Evolutionary conservation across 2,329 filamentous ascomycete genomes (phyloP), one percentile per base, ranked within the genome.

Genomic region (Tolypocladium paradoxum): DNA sequence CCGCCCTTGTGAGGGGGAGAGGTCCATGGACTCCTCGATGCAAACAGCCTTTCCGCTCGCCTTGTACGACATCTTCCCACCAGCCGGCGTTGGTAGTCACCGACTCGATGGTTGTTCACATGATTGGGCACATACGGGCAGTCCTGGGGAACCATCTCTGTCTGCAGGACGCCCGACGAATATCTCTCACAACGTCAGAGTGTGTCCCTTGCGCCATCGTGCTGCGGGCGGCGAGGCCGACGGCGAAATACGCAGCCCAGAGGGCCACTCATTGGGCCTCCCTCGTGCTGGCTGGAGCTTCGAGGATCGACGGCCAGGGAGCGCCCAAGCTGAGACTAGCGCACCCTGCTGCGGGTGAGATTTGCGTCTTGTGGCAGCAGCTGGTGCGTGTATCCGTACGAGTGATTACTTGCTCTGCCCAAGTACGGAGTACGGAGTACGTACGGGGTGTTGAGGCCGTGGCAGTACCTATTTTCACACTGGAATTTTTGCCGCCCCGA

Each of bases 261-360:
- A 7, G 27, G 43, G 27, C 43, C 43, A 20, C 9, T n/a, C 8
- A 33, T 33, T 20, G 43, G 43, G 27, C 43, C 9, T 29, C 43
- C 43, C 27, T 46, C 24, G 27, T 9, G 43, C 24, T 46, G 43
- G 24, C 43, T 46, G 16, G 43, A 29, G 43, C 43, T 18, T 18
- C 27, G 43, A 47, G 27, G 43, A 47, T 47, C 53, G 33, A 52
- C 24, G 53, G 50, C 40, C 33, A 40, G 34, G 56, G 35, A 36
- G 55, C 36, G 35, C 50, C 40, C 54, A 54, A 61, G 61, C 60
- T 60, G 56, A 59, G 61, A 60, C 60, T 57, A 57, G 16, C 24
- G 14, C 6, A 49, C 34, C 48, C 48, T n/a, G 34, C 34, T 20
- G 34, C 34, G 20, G 40, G 43, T 33, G 43, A 47, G 43, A 47